Percentiles rank a stretch among this genome's conserved stretches.
These are phyloP conservation scores for Aspergillus chevalieri DNA, from an alignment of 2,329 filamentous ascomycete genomes.

Conservation along the genomic window DNA sequence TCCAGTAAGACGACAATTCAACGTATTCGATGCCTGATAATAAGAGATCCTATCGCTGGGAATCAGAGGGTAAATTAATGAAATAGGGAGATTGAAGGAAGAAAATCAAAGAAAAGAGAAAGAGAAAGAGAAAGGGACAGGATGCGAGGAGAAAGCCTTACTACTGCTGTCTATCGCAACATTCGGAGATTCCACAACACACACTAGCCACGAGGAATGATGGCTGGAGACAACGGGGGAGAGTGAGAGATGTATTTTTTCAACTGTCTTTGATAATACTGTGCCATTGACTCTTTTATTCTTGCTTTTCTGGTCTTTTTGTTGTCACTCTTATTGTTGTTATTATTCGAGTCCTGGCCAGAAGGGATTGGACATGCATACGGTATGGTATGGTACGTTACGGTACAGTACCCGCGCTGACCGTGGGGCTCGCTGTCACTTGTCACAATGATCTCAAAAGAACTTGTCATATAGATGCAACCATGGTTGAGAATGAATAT, in stretches of 20 bases:
- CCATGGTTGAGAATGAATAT: too few species aligned
- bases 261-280: too few species aligned
- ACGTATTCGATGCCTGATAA: background rate
- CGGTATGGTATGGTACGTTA: background rate
- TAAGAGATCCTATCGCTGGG: too few species aligned
- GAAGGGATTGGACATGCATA: background rate
- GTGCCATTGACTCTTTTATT: background rate
- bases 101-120: slow-evolving; percentile 4
- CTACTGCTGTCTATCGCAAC: background rate
- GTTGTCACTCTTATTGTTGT: background rate
- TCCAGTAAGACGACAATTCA: background rate
- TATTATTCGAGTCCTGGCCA: background rate
- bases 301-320: background rate
- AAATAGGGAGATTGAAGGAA: background rate
- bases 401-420: background rate
- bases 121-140: slow-evolving; percentile 5
- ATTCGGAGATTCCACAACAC: background rate
- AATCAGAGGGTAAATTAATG: background rate
- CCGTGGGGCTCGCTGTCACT: too few species aligned
- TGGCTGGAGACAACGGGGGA: too few species aligned
- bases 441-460: too few species aligned
- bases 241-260: too few species aligned
- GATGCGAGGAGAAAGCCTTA: slow-evolving; percentile 6
- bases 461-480: too few species aligned
- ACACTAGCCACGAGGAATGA: too few species aligned